These are phyloP conservation scores for Paspalum notatum DNA, from an alignment of 176 grass and related monocot species.

Conservation along the genomic window DNA sequence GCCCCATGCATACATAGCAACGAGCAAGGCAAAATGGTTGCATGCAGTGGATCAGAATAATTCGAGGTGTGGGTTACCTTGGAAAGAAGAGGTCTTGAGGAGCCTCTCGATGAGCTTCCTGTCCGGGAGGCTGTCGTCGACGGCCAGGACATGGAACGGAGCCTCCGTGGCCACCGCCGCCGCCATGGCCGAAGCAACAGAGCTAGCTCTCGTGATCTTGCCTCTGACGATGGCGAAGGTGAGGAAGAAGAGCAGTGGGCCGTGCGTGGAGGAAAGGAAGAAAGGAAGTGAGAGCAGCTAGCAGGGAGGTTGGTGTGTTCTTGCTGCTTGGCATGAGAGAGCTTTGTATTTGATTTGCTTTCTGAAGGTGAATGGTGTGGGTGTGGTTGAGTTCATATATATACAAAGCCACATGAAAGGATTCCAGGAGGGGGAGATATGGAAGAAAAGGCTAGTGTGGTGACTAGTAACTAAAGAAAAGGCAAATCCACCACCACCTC, in stretches of 20 bases:
- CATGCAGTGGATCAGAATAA: too few relatives aligned
- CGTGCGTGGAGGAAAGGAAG: too few relatives aligned
- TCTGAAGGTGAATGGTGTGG: conserved; percentile 36
- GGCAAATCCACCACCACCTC: too few relatives aligned
- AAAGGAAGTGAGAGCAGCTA: too few relatives aligned
- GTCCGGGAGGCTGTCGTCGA: conserved; percentile 82
- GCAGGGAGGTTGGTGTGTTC: neutral
- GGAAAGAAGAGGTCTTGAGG: conserved; percentile 88
- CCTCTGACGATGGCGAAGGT: too few relatives aligned
- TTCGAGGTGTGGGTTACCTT: neutral
- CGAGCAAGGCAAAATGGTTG: neutral
- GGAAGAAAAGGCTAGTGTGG: too few relatives aligned
- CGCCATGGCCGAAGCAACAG: conserved; percentile 44
- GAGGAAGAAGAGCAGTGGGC: too few relatives aligned
- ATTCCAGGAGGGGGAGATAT: conserved; percentile 19
- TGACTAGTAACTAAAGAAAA: too few relatives aligned
- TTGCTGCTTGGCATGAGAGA: conserved; percentile 29
- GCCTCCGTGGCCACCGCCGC: conserved; percentile 40
- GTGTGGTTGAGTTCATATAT: conserved; percentile 39
- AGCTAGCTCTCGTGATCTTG: too few relatives aligned
- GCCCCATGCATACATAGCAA: too few relatives aligned
- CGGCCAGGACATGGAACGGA: conserved; percentile 80
- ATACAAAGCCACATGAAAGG: conserved; percentile 50
- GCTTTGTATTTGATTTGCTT: conserved; percentile 6
- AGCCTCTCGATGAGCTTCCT: conserved; percentile 93